Evolutionary conservation across 2,329 filamentous ascomycete genomes (phyloP), one percentile per base, ranked within the genome.

Genomic region (Colletotrichum costaricense): DNA sequence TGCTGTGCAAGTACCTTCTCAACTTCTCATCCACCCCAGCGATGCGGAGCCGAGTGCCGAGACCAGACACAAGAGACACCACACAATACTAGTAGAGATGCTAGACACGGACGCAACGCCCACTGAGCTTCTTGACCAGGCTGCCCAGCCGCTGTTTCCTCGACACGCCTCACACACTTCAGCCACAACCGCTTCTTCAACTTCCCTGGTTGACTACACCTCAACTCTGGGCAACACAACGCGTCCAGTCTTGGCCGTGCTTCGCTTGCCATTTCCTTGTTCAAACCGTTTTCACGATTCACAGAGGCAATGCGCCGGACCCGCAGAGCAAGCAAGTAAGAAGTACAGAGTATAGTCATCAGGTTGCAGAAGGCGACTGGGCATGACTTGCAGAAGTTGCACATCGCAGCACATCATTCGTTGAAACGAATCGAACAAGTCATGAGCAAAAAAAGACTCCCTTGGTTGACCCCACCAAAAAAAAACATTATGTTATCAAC

Each of bases 31-130:
- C 26, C 16, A 49, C 49, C 28, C 19, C 63, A 56, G 3, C 26
- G 22, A 28, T 49, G n/a, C 19, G 33, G 49, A 38, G 67, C 71
- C 63, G 72, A 67, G 63, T 58, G 35, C 72, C 68, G 72, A 72
- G 68, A 74, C 72, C 72, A 63, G 33, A 54, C 49, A 42, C 46
- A 16, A 16, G 24, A 69, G 42, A 73, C 70, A 54, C 30, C 46
- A 42, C 63, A 56, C 38, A 42, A 16, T 19, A 42, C 38, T 2
- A 19, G 38, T 42, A 42, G 16, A 46, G 57, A 67, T 33, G 30
- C 30, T 33, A 33, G 9, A 33, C 30, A 33, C 56, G 46, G 62
- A 60, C 55, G 69, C 26, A 24, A 70, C 62, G 42, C 64, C 67
- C 62, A 70, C 67, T 59, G 38, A 58, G 54, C 60, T 22, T 52